Evolutionary conservation across 2,329 filamentous ascomycete genomes (phyloP).

Genomic region (Colletotrichum sp.): DNA sequence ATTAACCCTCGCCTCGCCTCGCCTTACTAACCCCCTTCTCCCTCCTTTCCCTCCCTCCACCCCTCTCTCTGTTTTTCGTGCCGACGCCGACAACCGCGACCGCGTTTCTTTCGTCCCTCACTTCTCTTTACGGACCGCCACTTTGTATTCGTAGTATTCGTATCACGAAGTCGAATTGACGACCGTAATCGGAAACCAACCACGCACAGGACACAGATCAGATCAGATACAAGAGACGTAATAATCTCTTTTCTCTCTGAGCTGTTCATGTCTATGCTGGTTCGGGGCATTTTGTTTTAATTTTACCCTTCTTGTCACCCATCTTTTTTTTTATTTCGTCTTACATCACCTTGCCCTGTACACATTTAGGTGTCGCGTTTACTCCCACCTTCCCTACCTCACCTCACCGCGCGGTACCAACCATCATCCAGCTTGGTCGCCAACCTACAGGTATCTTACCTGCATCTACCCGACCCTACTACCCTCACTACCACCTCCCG

Average conservation of each 20-base stretch:
- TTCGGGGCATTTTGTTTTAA: neutral
- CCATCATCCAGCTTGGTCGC: neutral
- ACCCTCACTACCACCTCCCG: constrained; percentile 3
- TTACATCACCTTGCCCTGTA: neutral
- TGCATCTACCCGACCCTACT: constrained; percentile 1
- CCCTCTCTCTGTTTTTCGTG: constrained; percentile 7
- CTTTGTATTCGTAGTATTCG: neutral
- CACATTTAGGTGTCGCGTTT: neutral
- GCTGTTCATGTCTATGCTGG: neutral
- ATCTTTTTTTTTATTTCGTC: neutral
- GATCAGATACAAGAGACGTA: neutral
- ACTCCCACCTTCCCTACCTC: constrained; percentile 3
- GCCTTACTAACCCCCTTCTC: constrained; percentile 8
- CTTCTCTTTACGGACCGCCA: neutral
- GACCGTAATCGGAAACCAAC: neutral
- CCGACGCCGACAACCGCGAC: constrained; percentile 14
- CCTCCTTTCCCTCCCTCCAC: constrained; percentile 2
- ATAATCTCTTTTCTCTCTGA: neutral
- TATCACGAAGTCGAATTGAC: constrained; percentile 3
- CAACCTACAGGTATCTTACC: constrained; percentile 17
- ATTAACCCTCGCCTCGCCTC: neutral
- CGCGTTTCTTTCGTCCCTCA: constrained; percentile 6
- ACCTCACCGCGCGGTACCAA: neutral
- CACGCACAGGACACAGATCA: neutral
- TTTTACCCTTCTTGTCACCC: neutral